phyloP scores from a whole-genome alignment of 2,329 filamentous ascomycete species.

The Eurotiales sp. region DNA sequence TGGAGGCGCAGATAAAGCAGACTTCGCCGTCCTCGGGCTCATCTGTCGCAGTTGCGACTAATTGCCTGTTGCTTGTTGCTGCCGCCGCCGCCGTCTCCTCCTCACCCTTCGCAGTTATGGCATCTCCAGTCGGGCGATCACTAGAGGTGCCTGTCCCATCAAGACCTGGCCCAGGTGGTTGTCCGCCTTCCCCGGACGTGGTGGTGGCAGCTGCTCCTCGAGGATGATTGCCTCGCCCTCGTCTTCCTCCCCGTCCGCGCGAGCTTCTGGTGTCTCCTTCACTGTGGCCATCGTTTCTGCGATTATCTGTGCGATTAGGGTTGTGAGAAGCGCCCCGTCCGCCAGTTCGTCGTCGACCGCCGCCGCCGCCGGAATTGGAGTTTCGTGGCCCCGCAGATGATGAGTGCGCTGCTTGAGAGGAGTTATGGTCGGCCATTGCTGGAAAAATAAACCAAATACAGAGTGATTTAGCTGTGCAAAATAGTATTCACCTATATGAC shows the following conservation, averaged over 20 bases:
- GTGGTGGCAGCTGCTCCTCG: slow-evolving; percentile 17
- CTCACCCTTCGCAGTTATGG: slow-evolving; percentile 32
- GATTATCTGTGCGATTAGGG: slow-evolving; percentile 25
- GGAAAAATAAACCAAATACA: neutral
- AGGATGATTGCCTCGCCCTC: slow-evolving; percentile 18
- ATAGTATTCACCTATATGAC: neutral
- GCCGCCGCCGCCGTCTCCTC: no score
- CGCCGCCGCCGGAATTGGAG: slow-evolving; percentile 43
- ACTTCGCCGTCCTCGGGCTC: slow-evolving; percentile 69
- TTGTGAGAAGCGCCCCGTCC: slow-evolving; percentile 29
- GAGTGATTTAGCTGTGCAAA: neutral
- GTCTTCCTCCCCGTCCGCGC: slow-evolving; percentile 31
- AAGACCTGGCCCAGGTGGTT: slow-evolving; percentile 36
- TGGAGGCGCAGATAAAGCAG: slow-evolving; percentile 96
- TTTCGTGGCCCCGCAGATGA: slow-evolving; percentile 23
- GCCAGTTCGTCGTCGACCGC: slow-evolving; percentile 27
- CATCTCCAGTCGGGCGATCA: slow-evolving; percentile 48
- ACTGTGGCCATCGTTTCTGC: slow-evolving; percentile 24
- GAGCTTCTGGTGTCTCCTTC: slow-evolving; percentile 32
- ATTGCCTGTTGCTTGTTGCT: slow-evolving; percentile 25
- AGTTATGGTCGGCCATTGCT: slow-evolving; percentile 15
- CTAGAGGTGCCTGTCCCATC: slow-evolving; percentile 40
- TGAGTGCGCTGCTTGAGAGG: slow-evolving; percentile 2
- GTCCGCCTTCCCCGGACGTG: slow-evolving; percentile 11
- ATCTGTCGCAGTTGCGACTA: slow-evolving; percentile 25